These are phyloP conservation scores for Myxozyma kluyveri DNA, from an alignment of 805 yeast species.

Conservation along the genomic window DNA sequence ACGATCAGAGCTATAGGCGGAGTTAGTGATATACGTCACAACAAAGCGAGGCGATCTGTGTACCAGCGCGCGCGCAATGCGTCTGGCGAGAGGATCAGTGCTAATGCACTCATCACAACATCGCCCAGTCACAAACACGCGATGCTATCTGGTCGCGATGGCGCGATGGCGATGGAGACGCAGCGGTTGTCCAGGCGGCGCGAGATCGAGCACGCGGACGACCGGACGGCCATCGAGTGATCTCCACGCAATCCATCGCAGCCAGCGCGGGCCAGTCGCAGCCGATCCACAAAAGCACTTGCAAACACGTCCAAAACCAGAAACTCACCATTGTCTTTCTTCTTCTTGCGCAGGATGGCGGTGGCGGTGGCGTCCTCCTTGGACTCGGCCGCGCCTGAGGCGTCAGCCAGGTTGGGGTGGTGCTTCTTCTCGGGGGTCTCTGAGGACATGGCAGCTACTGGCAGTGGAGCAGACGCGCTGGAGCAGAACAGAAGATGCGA, in stretches of 20 bases:
- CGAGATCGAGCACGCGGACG: no score
- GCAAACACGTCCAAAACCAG: conserved; percentile 1
- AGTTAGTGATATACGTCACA: background rate
- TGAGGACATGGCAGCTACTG: conserved; percentile 9
- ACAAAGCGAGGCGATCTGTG: background rate
- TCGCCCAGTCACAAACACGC: no score
- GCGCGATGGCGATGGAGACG: no score
- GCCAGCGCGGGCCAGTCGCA: conserved; percentile 2
- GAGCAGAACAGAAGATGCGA: conserved; percentile 1
- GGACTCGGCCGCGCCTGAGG: conserved; percentile 60
- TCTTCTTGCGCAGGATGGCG: conserved; percentile 93
- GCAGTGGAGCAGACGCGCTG: background rate
- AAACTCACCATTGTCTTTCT: conserved; percentile 75
- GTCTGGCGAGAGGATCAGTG: no score
- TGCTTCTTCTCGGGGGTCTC: conserved; percentile 34
- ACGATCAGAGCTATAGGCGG: conserved; percentile 61
- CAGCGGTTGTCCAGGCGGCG: no score
- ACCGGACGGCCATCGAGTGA: no score
- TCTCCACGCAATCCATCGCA: background rate
- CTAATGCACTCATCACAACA: no score
- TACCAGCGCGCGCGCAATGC: no score
- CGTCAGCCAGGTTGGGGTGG: conserved; percentile 49
- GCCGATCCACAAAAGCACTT: background rate
- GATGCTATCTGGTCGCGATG: no score
- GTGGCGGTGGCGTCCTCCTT: conserved; percentile 82